Conservation (phyloP, 129 eudicot species). For the Chrysanthemum makinoi region DNA sequence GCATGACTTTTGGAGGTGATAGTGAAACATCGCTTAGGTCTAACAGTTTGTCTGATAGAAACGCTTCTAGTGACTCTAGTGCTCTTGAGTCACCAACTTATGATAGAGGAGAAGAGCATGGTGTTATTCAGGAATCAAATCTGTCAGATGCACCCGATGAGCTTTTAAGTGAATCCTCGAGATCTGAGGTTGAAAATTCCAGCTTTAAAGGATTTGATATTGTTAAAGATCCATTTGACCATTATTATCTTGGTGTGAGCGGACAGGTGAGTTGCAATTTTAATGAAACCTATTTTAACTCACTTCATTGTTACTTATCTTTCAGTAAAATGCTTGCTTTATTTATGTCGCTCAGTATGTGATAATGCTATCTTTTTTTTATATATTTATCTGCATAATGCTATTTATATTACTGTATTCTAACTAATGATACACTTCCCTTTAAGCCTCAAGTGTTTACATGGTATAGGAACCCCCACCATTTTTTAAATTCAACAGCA, state of each 20-base stretch:
- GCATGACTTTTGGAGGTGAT: slow-evolving; percentile 35
- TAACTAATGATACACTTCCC: background rate
- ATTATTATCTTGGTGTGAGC: slow-evolving; percentile 61
- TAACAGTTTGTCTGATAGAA: slow-evolving; percentile 12
- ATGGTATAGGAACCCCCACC: background rate
- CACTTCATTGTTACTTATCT: background rate
- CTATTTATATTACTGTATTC: background rate
- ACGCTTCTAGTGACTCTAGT: slow-evolving; percentile 30
- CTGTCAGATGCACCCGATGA: slow-evolving; percentile 39
- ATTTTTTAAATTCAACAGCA: background rate
- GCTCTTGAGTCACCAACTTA: slow-evolving; percentile 28
- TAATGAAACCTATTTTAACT: background rate
- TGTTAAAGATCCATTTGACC: slow-evolving; percentile 82
- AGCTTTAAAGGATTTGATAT: slow-evolving; percentile 85
- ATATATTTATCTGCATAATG: background rate
- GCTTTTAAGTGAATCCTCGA: slow-evolving; percentile 31
- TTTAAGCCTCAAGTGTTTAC: background rate
- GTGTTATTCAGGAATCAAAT: slow-evolving; percentile 33
- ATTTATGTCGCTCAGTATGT: background rate
- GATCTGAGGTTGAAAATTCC: slow-evolving; percentile 32
- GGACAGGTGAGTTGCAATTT: slow-evolving; percentile 48
- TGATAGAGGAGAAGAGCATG: slow-evolving; percentile 34
- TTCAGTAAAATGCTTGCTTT: slow-evolving; percentile 7
- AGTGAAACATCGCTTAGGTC: slow-evolving; percentile 27
- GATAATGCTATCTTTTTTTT: no score